Evolutionary conservation across 1,284 basidiomycete genomes (phyloP).

Genomic region (Apiotrichum veenhuisii): DNA sequence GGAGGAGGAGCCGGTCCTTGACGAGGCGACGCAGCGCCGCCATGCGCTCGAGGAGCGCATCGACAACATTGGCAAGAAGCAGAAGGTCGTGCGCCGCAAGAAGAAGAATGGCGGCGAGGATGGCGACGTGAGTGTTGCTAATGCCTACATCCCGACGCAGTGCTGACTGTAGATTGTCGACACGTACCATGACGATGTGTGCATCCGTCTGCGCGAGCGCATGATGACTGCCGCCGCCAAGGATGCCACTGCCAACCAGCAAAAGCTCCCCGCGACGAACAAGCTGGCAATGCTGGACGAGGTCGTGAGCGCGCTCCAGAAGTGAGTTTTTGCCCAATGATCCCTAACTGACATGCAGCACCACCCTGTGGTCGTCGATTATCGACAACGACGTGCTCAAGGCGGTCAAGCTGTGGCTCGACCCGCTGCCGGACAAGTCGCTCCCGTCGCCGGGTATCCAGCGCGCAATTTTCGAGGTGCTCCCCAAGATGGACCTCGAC

Average conservation of each 20-base stretch:
- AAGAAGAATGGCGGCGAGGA: constrained; percentile 65
- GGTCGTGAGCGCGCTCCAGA: constrained; percentile 90
- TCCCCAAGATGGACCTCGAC: constrained; percentile 89
- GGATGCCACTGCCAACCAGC: constrained; percentile 75
- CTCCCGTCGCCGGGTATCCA: constrained; percentile 96
- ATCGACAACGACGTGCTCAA: constrained; percentile 92
- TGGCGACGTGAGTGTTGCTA: constrained; percentile 41
- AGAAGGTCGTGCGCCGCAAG: constrained; percentile 65
- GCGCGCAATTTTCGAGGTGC: constrained; percentile 78
- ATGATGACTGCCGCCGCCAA: constrained; percentile 86
- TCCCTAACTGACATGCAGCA: constrained; percentile 52
- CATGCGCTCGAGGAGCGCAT: constrained; percentile 51
- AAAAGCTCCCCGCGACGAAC: constrained; percentile 76
- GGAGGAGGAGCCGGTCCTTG: constrained; percentile 45
- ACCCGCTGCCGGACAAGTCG: constrained; percentile 86
- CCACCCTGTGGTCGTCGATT: constrained; percentile 83
- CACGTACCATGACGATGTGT: constrained; percentile 84
- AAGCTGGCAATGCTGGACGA: constrained; percentile 82
- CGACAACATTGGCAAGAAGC: constrained; percentile 78
- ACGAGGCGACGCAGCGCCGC: constrained; percentile 29
- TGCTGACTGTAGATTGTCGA: constrained; percentile 59
- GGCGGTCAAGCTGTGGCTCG: constrained; percentile 86
- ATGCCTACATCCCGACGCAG: too few relatives aligned
- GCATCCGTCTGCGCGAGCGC: constrained; percentile 71
- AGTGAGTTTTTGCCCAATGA: constrained; percentile 58